Conservation (phyloP, 208 protist species). For the Wallacemonas sp. region DNA sequence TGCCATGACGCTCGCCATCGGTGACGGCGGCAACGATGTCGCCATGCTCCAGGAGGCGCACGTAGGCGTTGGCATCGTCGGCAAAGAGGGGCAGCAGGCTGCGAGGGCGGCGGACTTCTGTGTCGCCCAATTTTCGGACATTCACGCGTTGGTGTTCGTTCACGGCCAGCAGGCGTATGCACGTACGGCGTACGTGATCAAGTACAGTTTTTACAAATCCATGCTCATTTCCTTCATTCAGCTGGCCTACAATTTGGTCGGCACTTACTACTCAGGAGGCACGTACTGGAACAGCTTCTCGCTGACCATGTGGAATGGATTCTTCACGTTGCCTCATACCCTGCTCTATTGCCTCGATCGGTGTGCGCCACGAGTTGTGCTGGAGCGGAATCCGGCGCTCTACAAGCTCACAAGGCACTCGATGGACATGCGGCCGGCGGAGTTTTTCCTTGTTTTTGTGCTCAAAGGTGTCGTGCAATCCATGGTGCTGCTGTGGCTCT, state of each 20-base stretch:
- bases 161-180: constrained; percentile 94
- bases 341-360: constrained; percentile 91
- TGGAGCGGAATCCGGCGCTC: constrained; percentile 68
- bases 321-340: constrained; percentile 90
- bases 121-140: constrained; percentile 92
- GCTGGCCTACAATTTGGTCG: constrained; percentile 80
- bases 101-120: constrained; percentile 93
- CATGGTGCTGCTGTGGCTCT: constrained; percentile 56
- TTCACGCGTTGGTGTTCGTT: constrained; percentile 92
- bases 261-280: constrained; percentile 69
- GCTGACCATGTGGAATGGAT: constrained; percentile 90
- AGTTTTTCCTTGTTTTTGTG: constrained; percentile 79
- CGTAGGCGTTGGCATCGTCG: constrained; percentile 91
- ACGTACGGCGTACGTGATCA: constrained; percentile 92
- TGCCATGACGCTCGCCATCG: constrained; percentile 91
- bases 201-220: constrained; percentile 98
- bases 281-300: constrained; percentile 92
- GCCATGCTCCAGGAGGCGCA: constrained; percentile 95
- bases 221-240: constrained; percentile 94
- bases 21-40: constrained; percentile 96
- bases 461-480: constrained; percentile 80
- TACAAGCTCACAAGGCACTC: constrained; percentile 71
- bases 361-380: constrained; percentile 64
- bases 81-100: constrained; percentile 94
- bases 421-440: constrained; percentile 48